Conservation (phyloP, 352 stramenopile genomes). For the Aphanomyces euteiches region DNA sequence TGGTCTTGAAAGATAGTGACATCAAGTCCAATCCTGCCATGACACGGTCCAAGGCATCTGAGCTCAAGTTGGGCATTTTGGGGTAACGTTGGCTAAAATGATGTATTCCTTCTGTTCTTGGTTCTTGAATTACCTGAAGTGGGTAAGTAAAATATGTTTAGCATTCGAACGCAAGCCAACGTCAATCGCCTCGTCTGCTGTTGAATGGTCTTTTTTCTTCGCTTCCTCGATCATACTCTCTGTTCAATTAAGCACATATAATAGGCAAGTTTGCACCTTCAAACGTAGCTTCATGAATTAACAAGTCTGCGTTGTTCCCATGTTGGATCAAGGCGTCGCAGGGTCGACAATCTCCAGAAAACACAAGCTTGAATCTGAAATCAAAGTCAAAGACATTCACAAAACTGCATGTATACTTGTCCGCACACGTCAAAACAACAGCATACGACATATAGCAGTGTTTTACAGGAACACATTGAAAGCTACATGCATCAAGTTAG, state of each 20-base stretch:
- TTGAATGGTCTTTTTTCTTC: slow-evolving; percentile 93
- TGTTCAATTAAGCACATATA: background rate
- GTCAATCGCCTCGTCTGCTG: slow-evolving; percentile 87
- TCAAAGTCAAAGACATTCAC: background rate
- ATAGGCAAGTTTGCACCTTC: slow-evolving; percentile 41
- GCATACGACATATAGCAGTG: slow-evolving; percentile 91
- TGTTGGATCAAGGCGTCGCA: slow-evolving; percentile 61
- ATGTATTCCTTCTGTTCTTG: background rate
- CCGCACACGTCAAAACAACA: slow-evolving; percentile 57
- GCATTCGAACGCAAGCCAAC: slow-evolving; percentile 75
- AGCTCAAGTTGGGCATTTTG: slow-evolving; percentile 58
- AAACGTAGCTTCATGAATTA: slow-evolving; percentile 98
- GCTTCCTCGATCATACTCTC: slow-evolving; percentile 91
- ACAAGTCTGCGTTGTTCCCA: slow-evolving; percentile 67
- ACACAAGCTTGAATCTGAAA: slow-evolving; percentile 81
- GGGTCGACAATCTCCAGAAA: slow-evolving; percentile 94
- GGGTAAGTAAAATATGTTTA: slow-evolving; percentile 91
- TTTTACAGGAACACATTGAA: slow-evolving; percentile 75
- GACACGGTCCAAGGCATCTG: slow-evolving; percentile 41
- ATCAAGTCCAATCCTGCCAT: slow-evolving; percentile 75
- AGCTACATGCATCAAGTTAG: slow-evolving; percentile 26
- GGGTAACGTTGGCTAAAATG: slow-evolving; percentile 67
- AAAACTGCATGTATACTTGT: slow-evolving; percentile 19
- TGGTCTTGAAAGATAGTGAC: slow-evolving; percentile 58
- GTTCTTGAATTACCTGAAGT: slow-evolving; percentile 85